Evolutionary conservation across 1,284 basidiomycete genomes (phyloP).

Genomic region (Trichosporon asahii): DNA sequence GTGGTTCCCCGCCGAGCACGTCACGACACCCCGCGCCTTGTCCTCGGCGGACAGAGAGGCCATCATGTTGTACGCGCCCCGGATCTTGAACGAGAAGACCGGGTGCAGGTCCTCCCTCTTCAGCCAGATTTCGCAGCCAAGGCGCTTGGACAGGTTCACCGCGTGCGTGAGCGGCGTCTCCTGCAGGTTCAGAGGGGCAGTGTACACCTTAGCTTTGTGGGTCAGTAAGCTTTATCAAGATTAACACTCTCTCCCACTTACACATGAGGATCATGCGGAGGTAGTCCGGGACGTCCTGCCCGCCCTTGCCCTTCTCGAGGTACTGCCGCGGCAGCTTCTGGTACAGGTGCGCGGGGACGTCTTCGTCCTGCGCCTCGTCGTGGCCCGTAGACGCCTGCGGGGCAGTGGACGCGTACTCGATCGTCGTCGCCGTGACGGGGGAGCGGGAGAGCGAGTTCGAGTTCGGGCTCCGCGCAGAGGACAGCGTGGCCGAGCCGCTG

Average conservation of each 20-base stretch:
- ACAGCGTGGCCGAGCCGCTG: neutral
- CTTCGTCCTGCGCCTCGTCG: slow-evolving; percentile 38
- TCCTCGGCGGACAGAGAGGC: slow-evolving; percentile 80
- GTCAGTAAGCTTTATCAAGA: no score
- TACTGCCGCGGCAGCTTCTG: slow-evolving; percentile 46
- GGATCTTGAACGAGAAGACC: slow-evolving; percentile 98
- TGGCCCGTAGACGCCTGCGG: slow-evolving; percentile 38
- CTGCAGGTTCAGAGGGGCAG: slow-evolving; percentile 65
- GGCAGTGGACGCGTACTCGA: slow-evolving; percentile 52
- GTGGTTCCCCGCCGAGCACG: slow-evolving; percentile 97
- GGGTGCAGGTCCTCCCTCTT: slow-evolving; percentile 98
- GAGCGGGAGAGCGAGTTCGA: slow-evolving; percentile 6
- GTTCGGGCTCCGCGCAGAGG: neutral
- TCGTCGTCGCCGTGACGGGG: slow-evolving; percentile 24
- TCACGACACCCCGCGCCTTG: slow-evolving; percentile 94
- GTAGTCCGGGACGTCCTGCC: slow-evolving; percentile 72
- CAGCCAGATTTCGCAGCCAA: slow-evolving; percentile 88
- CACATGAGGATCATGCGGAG: slow-evolving; percentile 83
- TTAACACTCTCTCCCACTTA: slow-evolving; percentile 30
- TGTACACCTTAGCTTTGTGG: slow-evolving; percentile 84
- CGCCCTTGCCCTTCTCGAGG: slow-evolving; percentile 33
- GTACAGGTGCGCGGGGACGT: slow-evolving; percentile 50
- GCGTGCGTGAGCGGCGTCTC: slow-evolving; percentile 89
- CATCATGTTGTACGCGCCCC: slow-evolving; percentile 99
- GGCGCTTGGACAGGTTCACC: slow-evolving; percentile 74